Conservation (phyloP, 495 filamentous ascomycete species). For the Evansstolkia leycettana region DNA sequence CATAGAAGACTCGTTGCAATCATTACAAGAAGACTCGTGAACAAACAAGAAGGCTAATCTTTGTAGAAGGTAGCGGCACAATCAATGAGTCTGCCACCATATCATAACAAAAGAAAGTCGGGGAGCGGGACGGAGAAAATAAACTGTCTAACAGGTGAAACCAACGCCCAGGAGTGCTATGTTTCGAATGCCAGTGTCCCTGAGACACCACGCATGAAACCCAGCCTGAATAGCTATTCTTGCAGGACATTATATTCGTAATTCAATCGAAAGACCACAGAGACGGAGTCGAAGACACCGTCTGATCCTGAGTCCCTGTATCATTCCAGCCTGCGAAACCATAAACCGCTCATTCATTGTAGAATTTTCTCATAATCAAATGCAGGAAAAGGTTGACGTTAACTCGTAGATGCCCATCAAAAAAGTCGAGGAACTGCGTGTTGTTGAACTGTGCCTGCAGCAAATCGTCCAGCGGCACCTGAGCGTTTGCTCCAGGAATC, state of each 20-base stretch:
- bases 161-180: too few species aligned
- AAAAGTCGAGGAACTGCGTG: constrained; percentile 86
- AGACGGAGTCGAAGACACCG: too few species aligned
- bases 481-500: constrained; percentile 84
- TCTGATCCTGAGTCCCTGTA: too few species aligned
- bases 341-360: constrained; percentile 41
- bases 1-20: constrained; percentile 3
- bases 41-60: not conserved
- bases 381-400: constrained; percentile 96
- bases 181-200: too few species aligned
- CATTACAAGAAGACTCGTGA: not conserved
- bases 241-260: not conserved
- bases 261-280: too few species aligned
- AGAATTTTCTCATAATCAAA: constrained; percentile 96
- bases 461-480: constrained; percentile 84
- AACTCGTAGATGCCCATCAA: constrained; percentile 74
- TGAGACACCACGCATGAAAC: constrained; percentile 7
- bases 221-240: constrained; percentile 7
- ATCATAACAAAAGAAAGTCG: constrained; percentile 12
- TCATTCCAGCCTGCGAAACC: too few species aligned
- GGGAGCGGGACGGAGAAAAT: constrained; percentile 1
- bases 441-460: constrained; percentile 96
- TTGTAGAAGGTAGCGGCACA: not conserved
- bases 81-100: not conserved
- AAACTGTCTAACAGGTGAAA: too few species aligned